Percentiles rank a stretch among this genome's conserved stretches.
phyloP scores from a whole-genome alignment of 202 grass and related monocot genomes.

The Bolboschoenoplectus hybrid region DNA sequence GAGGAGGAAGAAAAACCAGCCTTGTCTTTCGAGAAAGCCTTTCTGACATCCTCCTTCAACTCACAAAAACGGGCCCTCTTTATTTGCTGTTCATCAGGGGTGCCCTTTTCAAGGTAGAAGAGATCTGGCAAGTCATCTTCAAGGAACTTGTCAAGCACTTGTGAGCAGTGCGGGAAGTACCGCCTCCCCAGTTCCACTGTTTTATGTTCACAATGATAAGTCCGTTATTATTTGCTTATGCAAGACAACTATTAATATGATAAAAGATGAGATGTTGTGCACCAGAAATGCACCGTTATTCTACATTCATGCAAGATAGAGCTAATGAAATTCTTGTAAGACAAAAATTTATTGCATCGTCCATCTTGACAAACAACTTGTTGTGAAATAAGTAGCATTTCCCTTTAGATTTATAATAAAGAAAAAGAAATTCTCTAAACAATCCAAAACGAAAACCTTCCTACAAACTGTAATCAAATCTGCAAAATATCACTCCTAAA shows the following conservation, averaged over 20 bases:
- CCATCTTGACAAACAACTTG: background rate
- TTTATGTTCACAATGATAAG: background rate
- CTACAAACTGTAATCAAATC: constrained; percentile 6
- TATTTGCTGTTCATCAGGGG: constrained; percentile 65
- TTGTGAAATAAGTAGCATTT: background rate
- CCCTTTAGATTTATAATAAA: background rate
- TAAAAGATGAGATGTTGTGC: background rate
- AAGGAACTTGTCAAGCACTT: constrained; percentile 78
- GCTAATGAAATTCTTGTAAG: background rate
- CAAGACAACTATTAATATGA: background rate
- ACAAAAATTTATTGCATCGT: background rate
- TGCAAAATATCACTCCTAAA: background rate
- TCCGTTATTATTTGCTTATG: background rate
- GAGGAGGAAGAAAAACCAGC: constrained; percentile 65
- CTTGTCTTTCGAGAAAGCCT: constrained; percentile 84
- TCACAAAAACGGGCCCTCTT: constrained; percentile 74
- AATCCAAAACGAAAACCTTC: background rate
- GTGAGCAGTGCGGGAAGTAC: constrained; percentile 85
- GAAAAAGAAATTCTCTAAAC: background rate
- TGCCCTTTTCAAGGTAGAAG: constrained; percentile 59
- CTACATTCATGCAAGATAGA: background rate
- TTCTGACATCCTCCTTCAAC: constrained; percentile 71
- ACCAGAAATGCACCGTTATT: background rate
- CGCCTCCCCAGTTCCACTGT: constrained; percentile 85
- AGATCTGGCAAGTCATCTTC: constrained; percentile 60